Percentiles rank a stretch among this genome's conserved stretches.
Evolutionary conservation across 1,284 basidiomycete species (phyloP).

Genomic region (Ustilago sp.): DNA sequence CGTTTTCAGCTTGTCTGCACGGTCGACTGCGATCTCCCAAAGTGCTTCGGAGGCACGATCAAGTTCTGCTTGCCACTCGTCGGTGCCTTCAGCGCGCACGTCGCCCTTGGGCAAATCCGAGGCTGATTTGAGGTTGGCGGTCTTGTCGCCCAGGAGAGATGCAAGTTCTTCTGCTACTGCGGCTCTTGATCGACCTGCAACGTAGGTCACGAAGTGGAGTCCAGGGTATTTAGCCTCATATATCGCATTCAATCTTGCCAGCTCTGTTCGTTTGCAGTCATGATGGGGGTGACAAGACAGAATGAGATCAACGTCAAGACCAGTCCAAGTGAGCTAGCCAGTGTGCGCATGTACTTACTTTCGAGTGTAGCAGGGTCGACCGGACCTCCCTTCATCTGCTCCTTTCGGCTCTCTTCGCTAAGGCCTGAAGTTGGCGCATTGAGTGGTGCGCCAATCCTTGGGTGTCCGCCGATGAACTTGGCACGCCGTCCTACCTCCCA

Average conservation of each 20-base stretch:
- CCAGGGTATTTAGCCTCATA: constrained; percentile 65
- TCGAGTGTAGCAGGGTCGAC: constrained; percentile 53
- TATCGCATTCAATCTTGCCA: constrained; percentile 57
- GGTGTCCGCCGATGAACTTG: constrained; percentile 58
- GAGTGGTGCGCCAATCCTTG: constrained; percentile 56
- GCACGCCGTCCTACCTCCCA: constrained; percentile 51
- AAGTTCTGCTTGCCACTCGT: constrained; percentile 61
- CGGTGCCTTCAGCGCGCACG: constrained; percentile 21
- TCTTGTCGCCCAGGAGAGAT: constrained; percentile 42
- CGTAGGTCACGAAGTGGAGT: constrained; percentile 66
- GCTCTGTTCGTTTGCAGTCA: constrained; percentile 18
- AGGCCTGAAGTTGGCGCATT: constrained; percentile 43
- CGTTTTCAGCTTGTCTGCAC: constrained; percentile 54
- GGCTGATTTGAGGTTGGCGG: constrained; percentile 27
- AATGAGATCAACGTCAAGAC: not conserved
- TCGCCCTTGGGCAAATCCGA: constrained; percentile 37
- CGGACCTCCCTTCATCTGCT: constrained; percentile 55
- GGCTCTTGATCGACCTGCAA: constrained; percentile 73
- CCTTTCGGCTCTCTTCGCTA: constrained; percentile 56
- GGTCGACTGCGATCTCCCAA: constrained; percentile 65
- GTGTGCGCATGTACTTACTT: constrained; percentile 24
- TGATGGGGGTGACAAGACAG: not conserved
- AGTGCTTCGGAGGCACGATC: constrained; percentile 61
- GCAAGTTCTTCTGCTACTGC: constrained; percentile 55
- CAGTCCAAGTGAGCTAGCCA: not conserved